Evolutionary conservation across 2,329 filamentous ascomycete genomes (phyloP).

Genomic region (Cordyceps militaris): DNA sequence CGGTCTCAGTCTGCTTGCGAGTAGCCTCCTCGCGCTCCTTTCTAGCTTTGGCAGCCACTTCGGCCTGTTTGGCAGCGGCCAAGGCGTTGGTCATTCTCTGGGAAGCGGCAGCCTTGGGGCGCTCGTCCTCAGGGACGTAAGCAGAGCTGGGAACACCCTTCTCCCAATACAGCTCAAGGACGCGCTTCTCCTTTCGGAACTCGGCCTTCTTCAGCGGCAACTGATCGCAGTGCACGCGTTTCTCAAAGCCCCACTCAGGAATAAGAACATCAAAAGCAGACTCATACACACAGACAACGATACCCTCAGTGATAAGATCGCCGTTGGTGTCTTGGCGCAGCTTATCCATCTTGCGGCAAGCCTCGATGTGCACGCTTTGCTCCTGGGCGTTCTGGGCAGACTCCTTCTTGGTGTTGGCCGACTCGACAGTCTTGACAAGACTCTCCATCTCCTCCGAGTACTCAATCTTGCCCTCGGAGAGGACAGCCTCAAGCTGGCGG

Average conservation of each 20-base stretch:
- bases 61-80: conserved; percentile 70
- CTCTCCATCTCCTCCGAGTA: conserved; percentile 85
- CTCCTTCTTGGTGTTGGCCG: conserved; percentile 98
- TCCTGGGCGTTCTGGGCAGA: conserved; percentile 96
- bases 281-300: conserved; percentile 95
- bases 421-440: conserved; percentile 85
- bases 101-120: conserved; percentile 72
- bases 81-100: conserved; percentile 68
- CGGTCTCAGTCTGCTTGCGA: conserved; percentile 89
- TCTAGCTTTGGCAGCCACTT: conserved; percentile 71
- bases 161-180: conserved; percentile 98
- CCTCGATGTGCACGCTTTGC: conserved; percentile 97
- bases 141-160: conserved; percentile 96
- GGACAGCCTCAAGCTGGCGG: conserved; percentile 80
- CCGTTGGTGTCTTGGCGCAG: conserved; percentile 78
- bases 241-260: conserved; percentile 97
- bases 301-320: conserved; percentile 90
- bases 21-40: conserved; percentile 87
- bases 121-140: conserved; percentile 94
- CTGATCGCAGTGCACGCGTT: conserved; percentile 98
- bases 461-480: conserved; percentile 75
- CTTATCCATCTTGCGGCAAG: conserved; percentile 93
- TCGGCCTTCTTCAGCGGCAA: conserved; percentile 98
- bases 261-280: conserved; percentile 98
- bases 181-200: conserved; percentile 90